These are phyloP conservation scores for Gracilariopsis chorda DNA, from an alignment of 23 red algal species.

Conservation along the genomic window DNA sequence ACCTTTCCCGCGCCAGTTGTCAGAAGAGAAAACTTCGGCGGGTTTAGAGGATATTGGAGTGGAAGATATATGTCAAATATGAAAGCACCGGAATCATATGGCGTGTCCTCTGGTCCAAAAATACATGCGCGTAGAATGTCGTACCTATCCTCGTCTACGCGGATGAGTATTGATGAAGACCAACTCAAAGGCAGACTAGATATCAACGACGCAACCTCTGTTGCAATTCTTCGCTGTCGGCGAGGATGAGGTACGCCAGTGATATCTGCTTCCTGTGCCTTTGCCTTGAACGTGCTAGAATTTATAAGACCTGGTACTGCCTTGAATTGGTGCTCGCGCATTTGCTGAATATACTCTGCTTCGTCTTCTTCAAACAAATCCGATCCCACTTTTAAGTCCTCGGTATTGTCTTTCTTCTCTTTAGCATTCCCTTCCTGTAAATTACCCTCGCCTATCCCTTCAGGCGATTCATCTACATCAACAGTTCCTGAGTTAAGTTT, in stretches of 20 bases:
- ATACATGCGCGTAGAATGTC: constrained; percentile 68
- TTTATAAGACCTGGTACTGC: constrained; percentile 37
- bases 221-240: constrained; percentile 48
- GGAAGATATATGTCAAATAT: constrained; percentile 81
- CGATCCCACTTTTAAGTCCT: background rate
- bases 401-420: background rate
- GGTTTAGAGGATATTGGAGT: constrained; percentile 39
- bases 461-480: background rate
- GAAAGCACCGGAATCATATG: constrained; percentile 73
- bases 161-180: constrained; percentile 57
- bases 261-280: background rate
- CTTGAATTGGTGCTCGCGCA: constrained; percentile 54
- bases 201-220: constrained; percentile 60
- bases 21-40: constrained; percentile 54
- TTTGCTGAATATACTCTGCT: constrained; percentile 42
- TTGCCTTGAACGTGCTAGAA: constrained; percentile 19
- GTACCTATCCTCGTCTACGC: constrained; percentile 67
- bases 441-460: background rate
- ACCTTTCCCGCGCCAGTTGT: constrained; percentile 54
- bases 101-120: constrained; percentile 80
- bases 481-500: background rate
- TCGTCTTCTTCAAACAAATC: constrained; percentile 47
- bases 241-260: background rate
- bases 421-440: background rate
- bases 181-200: constrained; percentile 57